These are phyloP conservation scores for Arabidopsis suecica DNA, from an alignment of 345 rosid genomes.

Conservation along the genomic window DNA sequence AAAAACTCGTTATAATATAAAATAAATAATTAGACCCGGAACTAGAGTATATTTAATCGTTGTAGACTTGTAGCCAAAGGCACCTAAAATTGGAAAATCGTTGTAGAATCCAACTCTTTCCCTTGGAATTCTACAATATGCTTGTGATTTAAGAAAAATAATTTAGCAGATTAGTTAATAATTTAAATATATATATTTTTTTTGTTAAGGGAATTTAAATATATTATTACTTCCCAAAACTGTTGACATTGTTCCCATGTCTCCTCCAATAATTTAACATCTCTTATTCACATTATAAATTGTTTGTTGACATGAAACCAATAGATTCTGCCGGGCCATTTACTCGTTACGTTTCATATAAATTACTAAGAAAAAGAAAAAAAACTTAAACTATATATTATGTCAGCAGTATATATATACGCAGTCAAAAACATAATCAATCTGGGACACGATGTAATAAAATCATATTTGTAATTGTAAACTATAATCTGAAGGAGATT, in stretches of 20 bases:
- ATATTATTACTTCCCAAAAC: constrained; percentile 22
- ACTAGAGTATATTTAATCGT: constrained; percentile 19
- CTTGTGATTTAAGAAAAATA: constrained; percentile 32
- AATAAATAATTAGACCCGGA: background rate
- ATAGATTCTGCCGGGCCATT: constrained; percentile 31
- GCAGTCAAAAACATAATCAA: constrained; percentile 16
- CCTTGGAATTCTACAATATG: constrained; percentile 42
- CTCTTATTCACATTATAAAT: background rate
- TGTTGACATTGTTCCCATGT: constrained; percentile 47
- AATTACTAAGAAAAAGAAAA: background rate
- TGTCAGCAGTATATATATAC: constrained; percentile 13
- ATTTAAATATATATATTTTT: background rate
- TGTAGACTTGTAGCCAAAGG: constrained; percentile 33
- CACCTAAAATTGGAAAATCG: constrained; percentile 35
- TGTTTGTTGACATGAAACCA: constrained; percentile 21
- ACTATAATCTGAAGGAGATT: constrained; percentile 17
- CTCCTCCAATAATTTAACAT: constrained; percentile 25
- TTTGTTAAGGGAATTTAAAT: no score
- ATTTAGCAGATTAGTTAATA: constrained; percentile 7
- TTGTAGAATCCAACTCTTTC: constrained; percentile 39
- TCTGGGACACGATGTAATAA: constrained; percentile 18
- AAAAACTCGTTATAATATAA: background rate
- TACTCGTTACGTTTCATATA: constrained; percentile 3
- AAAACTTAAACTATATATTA: background rate
- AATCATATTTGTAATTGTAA: background rate